These are phyloP conservation scores for Hypocrella siamensis DNA, from an alignment of 2,329 filamentous ascomycete genomes.

Conservation along the genomic window DNA sequence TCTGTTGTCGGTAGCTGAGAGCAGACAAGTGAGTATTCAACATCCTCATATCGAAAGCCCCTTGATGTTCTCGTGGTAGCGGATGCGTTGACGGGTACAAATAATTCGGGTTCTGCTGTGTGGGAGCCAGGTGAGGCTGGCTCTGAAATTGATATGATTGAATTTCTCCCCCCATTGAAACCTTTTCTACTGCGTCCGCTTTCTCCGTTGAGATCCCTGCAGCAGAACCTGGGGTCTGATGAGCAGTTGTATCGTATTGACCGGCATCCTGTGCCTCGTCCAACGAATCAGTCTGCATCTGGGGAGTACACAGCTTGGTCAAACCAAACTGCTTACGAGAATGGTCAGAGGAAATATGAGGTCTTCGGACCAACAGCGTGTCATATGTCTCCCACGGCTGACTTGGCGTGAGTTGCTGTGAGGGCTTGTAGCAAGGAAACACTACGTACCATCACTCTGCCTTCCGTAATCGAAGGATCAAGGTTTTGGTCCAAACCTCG, in stretches of 20 bases:
- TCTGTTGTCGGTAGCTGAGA: slow-evolving; percentile 18
- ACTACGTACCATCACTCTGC: too few species aligned
- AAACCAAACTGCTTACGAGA: neutral
- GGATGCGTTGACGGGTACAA: slow-evolving; percentile 23
- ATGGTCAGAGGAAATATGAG: too few species aligned
- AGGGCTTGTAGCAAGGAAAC: too few species aligned
- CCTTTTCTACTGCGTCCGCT: too few species aligned
- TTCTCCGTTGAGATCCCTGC: too few species aligned
- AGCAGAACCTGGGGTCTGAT: neutral
- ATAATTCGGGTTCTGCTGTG: slow-evolving; percentile 3
- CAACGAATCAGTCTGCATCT: neutral
- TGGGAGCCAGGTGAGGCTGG: neutral
- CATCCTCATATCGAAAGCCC: slow-evolving; percentile 29
- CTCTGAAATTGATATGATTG: neutral
- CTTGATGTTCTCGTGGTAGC: slow-evolving; percentile 9
- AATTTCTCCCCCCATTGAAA: neutral
- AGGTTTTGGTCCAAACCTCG: too few species aligned
- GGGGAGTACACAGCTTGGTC: neutral
- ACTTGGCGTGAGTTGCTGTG: too few species aligned
- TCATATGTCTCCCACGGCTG: too few species aligned
- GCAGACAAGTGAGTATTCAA: slow-evolving; percentile 29
- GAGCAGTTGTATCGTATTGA: neutral
- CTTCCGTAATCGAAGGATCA: too few species aligned
- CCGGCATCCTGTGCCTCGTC: neutral
- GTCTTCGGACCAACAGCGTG: too few species aligned